Conservation (phyloP, 2,329 filamentous ascomycete genomes). For the Aspergillus jensenii region DNA sequence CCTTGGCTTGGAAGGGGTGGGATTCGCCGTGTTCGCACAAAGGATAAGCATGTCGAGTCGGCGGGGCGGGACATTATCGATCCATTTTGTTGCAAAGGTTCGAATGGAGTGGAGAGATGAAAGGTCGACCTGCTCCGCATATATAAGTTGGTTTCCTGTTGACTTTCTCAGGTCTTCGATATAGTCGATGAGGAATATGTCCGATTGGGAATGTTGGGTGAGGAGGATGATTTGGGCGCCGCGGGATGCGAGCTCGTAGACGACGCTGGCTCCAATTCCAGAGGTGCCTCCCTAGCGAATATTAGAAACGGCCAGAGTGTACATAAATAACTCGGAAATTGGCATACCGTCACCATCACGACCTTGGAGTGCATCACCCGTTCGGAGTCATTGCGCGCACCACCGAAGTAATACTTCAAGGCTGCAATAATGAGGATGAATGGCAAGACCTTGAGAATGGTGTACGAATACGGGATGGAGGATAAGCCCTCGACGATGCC, state of each 20-base stretch:
- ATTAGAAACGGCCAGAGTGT: neutral
- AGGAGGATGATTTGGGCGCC: slow-evolving; percentile 91
- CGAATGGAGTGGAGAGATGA: slow-evolving; percentile 86
- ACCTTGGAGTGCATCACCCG: slow-evolving; percentile 91
- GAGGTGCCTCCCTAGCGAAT: slow-evolving; percentile 74
- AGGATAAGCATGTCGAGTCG: slow-evolving; percentile 88
- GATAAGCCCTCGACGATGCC: slow-evolving; percentile 55
- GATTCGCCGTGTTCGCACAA: slow-evolving; percentile 71
- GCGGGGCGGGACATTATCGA: slow-evolving; percentile 88
- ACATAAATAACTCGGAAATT: neutral
- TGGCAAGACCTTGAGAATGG: slow-evolving; percentile 53
- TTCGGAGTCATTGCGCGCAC: slow-evolving; percentile 71
- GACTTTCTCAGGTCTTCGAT: slow-evolving; percentile 79
- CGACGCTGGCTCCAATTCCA: slow-evolving; percentile 79
- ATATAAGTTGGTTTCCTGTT: slow-evolving; percentile 83
- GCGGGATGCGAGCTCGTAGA: slow-evolving; percentile 70
- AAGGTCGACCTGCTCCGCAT: slow-evolving; percentile 92
- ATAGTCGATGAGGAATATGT: slow-evolving; percentile 89
- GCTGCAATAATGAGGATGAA: slow-evolving; percentile 54
- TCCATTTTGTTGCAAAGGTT: slow-evolving; percentile 94
- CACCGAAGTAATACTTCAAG: slow-evolving; percentile 75
- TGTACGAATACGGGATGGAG: slow-evolving; percentile 54
- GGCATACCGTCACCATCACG: slow-evolving; percentile 79
- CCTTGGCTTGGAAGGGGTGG: slow-evolving; percentile 53
- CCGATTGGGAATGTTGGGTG: slow-evolving; percentile 75